Evolutionary conservation across 2,329 filamentous ascomycete species (phyloP), one percentile per base, ranked within the genome.

Genomic region (Stachybotrys chartarum): DNA sequence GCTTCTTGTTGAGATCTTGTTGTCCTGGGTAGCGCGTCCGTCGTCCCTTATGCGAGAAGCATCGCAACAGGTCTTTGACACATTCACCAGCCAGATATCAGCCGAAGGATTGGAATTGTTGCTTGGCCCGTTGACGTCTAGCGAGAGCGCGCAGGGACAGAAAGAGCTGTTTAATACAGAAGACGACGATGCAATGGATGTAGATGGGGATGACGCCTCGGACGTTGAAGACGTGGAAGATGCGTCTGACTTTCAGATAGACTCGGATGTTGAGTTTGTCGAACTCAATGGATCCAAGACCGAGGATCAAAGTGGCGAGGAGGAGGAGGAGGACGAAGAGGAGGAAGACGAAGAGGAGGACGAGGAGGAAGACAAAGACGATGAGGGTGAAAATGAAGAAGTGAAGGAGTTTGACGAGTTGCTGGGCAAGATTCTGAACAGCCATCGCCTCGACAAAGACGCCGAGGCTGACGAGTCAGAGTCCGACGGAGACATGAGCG

Each of bases 21-120:
- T 97, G n/a, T 90, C 90, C 53, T 91, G 97, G 73, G 83, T 95
- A 3, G 90, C 91, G 0, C 90, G 91, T 58, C 89, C 87, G 4
- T 96, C 92, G 1, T 84, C 86, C 10, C 77, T 97, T 53, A 89
- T 96, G 75, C 84, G 91, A 32, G 90, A 92, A 63, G 86, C 95
- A 54, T 90, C 91, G 6, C 86, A 93, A 66, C 88, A 94, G 64
- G 91, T 96, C 0, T 97, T 97, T 67, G 82, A 86, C 30, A 85
- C 87, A 1, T 96, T 96, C 68, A 87, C 90, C 3, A 74, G 82
- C 14, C 83, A 90, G 54, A 81, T 97, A 57, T 91, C 87, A 1
- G 76, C 79, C 6, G 83, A 87, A 55, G 90, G 90, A 0, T 72
- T 97, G 54, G 81, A 87, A 56, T 75, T 83, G 17, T 72, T 84